Percentiles rank a stretch among this genome's conserved stretches.
These are phyloP conservation scores for Talaromyces proteolyticus DNA, from an alignment of 495 filamentous ascomycete species.

Conservation along the genomic window DNA sequence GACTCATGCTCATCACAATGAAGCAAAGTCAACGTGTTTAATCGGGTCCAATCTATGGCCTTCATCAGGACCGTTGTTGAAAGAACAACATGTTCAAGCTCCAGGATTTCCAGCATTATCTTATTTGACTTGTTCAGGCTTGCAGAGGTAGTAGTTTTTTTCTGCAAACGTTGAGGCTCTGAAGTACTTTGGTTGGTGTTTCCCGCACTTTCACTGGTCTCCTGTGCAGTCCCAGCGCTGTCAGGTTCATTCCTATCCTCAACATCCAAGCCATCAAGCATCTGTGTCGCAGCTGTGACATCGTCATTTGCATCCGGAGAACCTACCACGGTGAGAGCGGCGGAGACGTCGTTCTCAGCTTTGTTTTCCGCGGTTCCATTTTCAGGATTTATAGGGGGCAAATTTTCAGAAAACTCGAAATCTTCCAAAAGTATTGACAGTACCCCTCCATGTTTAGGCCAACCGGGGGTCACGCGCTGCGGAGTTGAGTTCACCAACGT, in stretches of 20 bases:
- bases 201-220: neutral
- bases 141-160: too few species aligned
- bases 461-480: conserved; percentile 16
- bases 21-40: conserved; percentile 78
- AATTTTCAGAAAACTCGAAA: neutral
- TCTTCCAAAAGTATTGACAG: conserved; percentile 59
- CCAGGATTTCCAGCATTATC: conserved; percentile 67
- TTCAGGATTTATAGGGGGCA: neutral
- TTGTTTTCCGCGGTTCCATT: neutral
- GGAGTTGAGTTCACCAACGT: conserved; percentile 10
- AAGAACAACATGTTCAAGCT: conserved; percentile 76
- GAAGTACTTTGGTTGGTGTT: neutral
- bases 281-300: neutral
- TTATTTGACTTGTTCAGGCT: conserved; percentile 22
- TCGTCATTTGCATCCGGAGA: neutral
- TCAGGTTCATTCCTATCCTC: neutral
- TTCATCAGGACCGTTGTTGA: conserved; percentile 62
- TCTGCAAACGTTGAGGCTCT: neutral
- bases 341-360: neutral
- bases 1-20: conserved; percentile 71
- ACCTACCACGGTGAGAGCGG: neutral
- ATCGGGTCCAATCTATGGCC: conserved; percentile 71
- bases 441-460: conserved; percentile 58
- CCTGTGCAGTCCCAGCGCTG: neutral
- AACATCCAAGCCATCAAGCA: neutral